Percentiles rank a stretch among this genome's conserved stretches.
phyloP scores from a whole-genome alignment of 192 early-diverging fungal species.

The Chytriomyces sp. region DNA sequence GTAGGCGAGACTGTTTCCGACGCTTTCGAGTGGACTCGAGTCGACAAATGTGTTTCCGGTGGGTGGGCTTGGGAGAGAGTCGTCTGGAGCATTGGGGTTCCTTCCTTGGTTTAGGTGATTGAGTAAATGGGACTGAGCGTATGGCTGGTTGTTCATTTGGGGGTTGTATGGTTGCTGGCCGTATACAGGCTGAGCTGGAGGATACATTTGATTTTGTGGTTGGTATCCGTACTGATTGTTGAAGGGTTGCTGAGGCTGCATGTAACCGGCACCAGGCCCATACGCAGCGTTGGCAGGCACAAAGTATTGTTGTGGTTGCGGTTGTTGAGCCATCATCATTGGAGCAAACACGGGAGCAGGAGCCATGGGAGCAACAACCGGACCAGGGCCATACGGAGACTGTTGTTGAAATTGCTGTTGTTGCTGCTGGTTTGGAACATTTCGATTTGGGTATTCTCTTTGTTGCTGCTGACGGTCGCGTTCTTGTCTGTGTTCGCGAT shows the following conservation, averaged over 20 bases:
- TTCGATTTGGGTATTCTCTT: not conserved
- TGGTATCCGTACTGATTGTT: not conserved
- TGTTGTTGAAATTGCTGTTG: not conserved
- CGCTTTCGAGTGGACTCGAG: too few species aligned
- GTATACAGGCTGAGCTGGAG: too few species aligned
- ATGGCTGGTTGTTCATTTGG: too few species aligned
- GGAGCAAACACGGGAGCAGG: not conserved
- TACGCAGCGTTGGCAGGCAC: not conserved
- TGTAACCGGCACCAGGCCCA: not conserved
- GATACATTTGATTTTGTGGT: not conserved
- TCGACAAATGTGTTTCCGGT: too few species aligned
- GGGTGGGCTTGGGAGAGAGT: too few species aligned
- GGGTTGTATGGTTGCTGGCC: too few species aligned
- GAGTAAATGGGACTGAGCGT: too few species aligned
- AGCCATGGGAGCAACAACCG: not conserved
- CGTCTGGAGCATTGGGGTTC: too few species aligned
- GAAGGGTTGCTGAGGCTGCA: not conserved
- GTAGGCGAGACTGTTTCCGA: too few species aligned
- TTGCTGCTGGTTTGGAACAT: not conserved
- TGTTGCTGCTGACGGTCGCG: not conserved
- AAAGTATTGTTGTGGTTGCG: not conserved
- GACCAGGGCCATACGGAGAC: not conserved
- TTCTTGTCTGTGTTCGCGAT: conserved; percentile 6
- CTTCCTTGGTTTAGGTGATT: too few species aligned
- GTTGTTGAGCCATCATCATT: not conserved